phyloP scores from a whole-genome alignment of 2,329 filamentous ascomycete species.

The Xylaria sp. region DNA sequence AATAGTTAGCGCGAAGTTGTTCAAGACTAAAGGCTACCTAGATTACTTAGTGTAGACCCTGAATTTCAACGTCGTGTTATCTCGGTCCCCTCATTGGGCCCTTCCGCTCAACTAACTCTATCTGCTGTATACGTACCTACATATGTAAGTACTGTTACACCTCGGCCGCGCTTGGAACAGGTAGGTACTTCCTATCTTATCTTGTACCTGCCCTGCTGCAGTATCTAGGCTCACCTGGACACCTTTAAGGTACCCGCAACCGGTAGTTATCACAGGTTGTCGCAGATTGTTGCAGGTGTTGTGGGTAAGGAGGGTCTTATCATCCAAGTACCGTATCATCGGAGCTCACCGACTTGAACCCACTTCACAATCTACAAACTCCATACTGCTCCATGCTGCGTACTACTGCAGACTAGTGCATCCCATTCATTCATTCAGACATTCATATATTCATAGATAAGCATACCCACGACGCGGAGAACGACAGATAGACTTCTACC shows the following conservation, averaged over 20 bases:
- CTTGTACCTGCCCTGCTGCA: conserved; percentile 3
- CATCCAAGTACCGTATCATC: conserved; percentile 17
- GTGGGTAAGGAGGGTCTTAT: conserved; percentile 7
- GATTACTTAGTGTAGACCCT: no score
- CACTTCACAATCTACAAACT: conserved; percentile 1
- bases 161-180: neutral
- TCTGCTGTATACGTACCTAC: no score
- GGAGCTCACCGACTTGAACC: conserved; percentile 27
- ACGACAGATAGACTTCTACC: neutral
- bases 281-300: neutral
- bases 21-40: neutral
- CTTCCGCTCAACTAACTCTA: neutral
- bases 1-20: conserved; percentile 26
- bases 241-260: neutral
- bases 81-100: conserved; percentile 26
- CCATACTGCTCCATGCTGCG: no score
- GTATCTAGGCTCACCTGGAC: neutral
- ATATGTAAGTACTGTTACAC: no score
- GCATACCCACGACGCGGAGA: neutral
- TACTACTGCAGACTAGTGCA: neutral
- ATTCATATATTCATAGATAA: conserved; percentile 9
- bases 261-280: no score
- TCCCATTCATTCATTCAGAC: neutral
- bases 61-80: conserved; percentile 21
- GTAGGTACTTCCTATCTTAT: conserved; percentile 19